A percentile compares a stretch with the other conserved stretches of the same genome.
Conservation (phyloP, 106 monocot species). For the Dioscorea alata region DNA sequence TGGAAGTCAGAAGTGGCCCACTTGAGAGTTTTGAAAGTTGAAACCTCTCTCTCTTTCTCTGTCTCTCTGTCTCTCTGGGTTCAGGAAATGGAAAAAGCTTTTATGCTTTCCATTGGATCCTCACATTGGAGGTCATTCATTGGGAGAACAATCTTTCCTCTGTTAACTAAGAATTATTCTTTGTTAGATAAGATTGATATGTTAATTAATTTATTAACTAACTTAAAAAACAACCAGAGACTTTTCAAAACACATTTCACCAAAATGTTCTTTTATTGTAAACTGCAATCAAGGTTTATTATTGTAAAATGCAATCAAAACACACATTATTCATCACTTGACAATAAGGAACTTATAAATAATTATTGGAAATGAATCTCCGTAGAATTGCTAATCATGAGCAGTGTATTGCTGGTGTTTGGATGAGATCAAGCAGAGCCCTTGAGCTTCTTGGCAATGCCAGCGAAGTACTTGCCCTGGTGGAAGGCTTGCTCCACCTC, state of each 20-base stretch:
- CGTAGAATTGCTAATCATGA: constrained; percentile 1
- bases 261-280: no score
- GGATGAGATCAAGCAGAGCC: constrained; percentile 14
- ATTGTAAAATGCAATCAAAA: no score
- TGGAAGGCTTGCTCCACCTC: constrained; percentile 69
- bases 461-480: constrained; percentile 65
- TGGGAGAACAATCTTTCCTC: background rate
- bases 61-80: constrained; percentile 1
- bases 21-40: background rate
- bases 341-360: no score
- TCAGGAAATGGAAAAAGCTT: background rate
- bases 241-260: no score
- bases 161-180: background rate
- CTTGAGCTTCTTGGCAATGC: constrained; percentile 66
- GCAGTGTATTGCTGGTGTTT: background rate
- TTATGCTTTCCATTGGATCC: constrained; percentile 11
- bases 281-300: no score
- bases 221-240: no score
- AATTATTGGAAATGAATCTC: background rate
- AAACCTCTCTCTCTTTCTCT: background rate
- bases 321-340: no score
- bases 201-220: no score
- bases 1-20: constrained; percentile 28
- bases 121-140: constrained; percentile 13
- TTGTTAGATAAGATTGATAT: background rate